A percentile compares a stretch with the other conserved stretches of the same genome.
Conservation (phyloP, 345 rosid species). For the Eucalyptus sp. region DNA sequence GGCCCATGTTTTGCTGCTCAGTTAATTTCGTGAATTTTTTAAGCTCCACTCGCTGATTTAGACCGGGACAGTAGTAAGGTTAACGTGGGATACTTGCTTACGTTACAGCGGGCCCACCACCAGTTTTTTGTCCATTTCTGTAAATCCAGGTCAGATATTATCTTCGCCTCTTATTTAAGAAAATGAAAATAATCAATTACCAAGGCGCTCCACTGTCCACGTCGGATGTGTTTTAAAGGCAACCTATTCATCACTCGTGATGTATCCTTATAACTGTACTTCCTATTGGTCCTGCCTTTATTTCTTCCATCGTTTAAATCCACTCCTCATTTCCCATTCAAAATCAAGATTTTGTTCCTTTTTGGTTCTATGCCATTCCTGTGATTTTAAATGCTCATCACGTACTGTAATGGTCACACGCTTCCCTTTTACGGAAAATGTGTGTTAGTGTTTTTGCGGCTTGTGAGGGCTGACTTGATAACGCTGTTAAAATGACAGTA, state of each 20-base stretch:
- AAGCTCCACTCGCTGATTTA: not conserved
- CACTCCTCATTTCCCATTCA: not conserved
- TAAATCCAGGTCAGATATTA: not conserved
- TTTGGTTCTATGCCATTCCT: not conserved
- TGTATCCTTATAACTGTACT: not conserved
- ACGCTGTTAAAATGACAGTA: rapidly evolving
- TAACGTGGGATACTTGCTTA: not conserved
- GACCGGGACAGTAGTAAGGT: not conserved
- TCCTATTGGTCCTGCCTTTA: not conserved
- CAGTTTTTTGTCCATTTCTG: not conserved
- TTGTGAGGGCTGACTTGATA: not conserved
- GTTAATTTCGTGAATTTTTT: not conserved
- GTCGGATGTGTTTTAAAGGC: not conserved
- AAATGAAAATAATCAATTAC: not conserved
- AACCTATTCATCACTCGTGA: not conserved
- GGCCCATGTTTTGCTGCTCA: not conserved
- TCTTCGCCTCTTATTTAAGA: not conserved
- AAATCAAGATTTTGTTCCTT: not conserved
- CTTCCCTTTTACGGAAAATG: not conserved
- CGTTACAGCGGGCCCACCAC: not conserved
- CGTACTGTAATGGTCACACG: not conserved
- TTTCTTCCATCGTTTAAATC: not conserved
- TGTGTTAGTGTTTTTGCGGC: not conserved
- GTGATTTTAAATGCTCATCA: not conserved
- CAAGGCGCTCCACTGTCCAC: not conserved